Base-by-base conservation (phyloP, 179 eudicot genomes). In the Beta macrorhiza region DNA sequence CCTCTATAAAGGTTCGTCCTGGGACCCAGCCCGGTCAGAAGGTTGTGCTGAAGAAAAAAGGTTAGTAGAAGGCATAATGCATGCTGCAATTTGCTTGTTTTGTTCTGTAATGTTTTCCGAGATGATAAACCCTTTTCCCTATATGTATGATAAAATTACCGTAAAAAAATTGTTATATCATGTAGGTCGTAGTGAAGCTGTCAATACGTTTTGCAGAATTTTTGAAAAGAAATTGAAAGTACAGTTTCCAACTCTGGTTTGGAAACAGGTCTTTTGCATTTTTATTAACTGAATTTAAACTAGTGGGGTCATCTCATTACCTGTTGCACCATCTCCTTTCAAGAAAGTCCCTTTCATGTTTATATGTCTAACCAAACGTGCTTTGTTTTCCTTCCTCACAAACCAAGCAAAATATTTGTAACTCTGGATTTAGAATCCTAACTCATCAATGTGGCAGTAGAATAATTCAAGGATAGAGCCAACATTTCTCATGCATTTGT, bases 1-100 rank as follows among this genome's bases (percentile, higher is more conserved):
- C 61, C 53, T 82, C 83, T 25, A 64, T 79, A 59, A 82, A 93
- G 98, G 95, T 95, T 78, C 97, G 93, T 71, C 89, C 98, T 44
- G 98, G 99, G 45, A 93, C 99, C 65, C 99, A 95, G 88, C 97
- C 99, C 83, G 97, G 98, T 59, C 99, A 95, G 85, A 95, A 95
- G 87, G 99, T 95, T 77, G 95, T 93, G 64, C 83, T 95, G 83
- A 95, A 87, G 90, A 91, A 86, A 87, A 95, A 95, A 91, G 99
- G 99, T 95, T 76, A 84, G 88, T 37, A 49, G 63, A 42, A 55
- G 6, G 62, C 61, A 11, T n/a, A n/a, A 22, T 58, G 44, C 44
- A 19, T 79, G 51, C 61, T 49, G 44, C 59, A 65, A 1, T 45
- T 45, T 15, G 59, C 62, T 19, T 19, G 20, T 71, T 55, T 71